phyloP scores from a whole-genome alignment of 139 green algal genomes.

The Spirogloea muscicola region DNA sequence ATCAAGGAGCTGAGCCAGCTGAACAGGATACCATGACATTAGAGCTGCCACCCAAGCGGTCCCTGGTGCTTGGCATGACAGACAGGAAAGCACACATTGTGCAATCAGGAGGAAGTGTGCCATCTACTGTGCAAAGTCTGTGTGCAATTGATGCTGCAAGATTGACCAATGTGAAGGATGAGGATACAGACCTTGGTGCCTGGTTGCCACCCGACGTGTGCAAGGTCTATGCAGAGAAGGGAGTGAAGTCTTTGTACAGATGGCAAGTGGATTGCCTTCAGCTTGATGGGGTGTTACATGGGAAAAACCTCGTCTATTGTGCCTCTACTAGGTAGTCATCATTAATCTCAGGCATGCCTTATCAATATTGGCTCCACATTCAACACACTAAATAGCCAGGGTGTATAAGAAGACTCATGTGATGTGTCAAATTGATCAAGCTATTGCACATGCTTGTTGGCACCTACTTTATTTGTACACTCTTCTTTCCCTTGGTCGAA shows the following conservation, averaged over 20 bases:
- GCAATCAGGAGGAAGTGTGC: too few species aligned
- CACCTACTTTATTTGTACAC: too few species aligned
- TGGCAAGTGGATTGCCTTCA: constrained; percentile 53
- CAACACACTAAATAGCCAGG: not conserved
- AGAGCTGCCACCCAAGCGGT: too few species aligned
- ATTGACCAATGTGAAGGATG: too few species aligned
- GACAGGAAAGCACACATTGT: too few species aligned
- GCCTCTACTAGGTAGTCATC: constrained; percentile 60
- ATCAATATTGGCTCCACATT: not conserved
- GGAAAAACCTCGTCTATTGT: constrained; percentile 76
- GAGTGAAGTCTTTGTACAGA: constrained; percentile 30
- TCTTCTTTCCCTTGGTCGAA: too few species aligned
- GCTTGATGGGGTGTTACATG: constrained; percentile 64
- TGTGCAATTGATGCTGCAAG: too few species aligned
- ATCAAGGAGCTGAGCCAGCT: too few species aligned
- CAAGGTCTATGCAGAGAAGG: constrained; percentile 28
- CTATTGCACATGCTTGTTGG: not conserved
- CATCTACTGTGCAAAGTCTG: too few species aligned
- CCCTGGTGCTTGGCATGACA: too few species aligned
- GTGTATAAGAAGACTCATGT: not conserved
- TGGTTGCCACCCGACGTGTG: constrained; percentile 24
- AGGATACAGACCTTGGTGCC: not conserved
- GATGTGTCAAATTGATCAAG: not conserved
- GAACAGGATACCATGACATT: too few species aligned
- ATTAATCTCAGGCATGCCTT: not conserved